A percentile compares a stretch with the other conserved stretches of the same genome.
These are phyloP conservation scores for Kwoniella shandongensis DNA, from an alignment of 768 basidiomycete species.

Conservation along the genomic window DNA sequence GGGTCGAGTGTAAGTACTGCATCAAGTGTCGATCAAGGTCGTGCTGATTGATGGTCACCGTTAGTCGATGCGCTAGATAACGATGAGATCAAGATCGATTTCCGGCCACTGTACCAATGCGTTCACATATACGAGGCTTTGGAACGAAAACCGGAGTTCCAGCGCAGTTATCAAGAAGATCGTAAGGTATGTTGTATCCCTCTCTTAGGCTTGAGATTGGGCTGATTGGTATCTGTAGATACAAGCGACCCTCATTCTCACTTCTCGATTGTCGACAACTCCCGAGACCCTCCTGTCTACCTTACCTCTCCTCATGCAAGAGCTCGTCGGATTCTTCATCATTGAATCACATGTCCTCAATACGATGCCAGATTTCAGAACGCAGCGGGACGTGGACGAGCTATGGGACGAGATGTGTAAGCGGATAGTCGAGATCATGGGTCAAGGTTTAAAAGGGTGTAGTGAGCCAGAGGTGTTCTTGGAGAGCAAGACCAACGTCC, in stretches of 20 bases:
- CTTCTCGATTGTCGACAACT: conserved; percentile 50
- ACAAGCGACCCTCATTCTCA: conserved; percentile 94
- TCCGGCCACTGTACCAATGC: conserved; percentile 91
- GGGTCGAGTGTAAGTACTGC: conserved; percentile 84
- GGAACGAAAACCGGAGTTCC: conserved; percentile 84
- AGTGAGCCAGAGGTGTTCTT: conserved; percentile 79
- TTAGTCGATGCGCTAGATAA: conserved; percentile 89
- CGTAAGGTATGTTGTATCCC: conserved; percentile 64
- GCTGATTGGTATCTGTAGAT: conserved; percentile 60
- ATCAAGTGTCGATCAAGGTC: neutral
- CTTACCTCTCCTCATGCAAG: conserved; percentile 76
- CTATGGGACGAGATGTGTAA: conserved; percentile 86
- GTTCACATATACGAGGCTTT: conserved; percentile 94
- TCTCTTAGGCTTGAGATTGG: neutral
- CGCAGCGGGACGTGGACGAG: conserved; percentile 84
- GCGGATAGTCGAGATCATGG: conserved; percentile 71
- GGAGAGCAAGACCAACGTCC: conserved; percentile 75
- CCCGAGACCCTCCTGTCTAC: conserved; percentile 54
- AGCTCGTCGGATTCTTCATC: conserved; percentile 96
- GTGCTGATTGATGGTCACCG: neutral
- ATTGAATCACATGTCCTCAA: conserved; percentile 89
- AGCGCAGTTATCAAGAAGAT: conserved; percentile 93
- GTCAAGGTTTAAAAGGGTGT: conserved; percentile 69
- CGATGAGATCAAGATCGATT: conserved; percentile 82
- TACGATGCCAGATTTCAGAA: conserved; percentile 86